A percentile compares a stretch with the other conserved stretches of the same genome.
Evolutionary conservation across 2,329 filamentous ascomycete species (phyloP).

Genomic region (Arthroderma sp.): DNA sequence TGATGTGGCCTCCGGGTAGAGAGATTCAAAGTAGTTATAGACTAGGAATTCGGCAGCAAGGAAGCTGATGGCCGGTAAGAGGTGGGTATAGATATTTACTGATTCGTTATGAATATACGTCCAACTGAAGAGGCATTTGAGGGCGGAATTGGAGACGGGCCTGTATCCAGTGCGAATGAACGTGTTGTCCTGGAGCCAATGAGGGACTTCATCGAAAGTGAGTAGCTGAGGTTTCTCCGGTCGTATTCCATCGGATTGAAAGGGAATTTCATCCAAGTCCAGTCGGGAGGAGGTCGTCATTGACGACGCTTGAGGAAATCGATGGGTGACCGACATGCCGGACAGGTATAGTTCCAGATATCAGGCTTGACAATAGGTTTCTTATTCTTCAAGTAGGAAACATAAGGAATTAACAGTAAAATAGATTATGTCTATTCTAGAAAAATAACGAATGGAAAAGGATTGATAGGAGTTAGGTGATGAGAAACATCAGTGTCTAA

Average conservation of each 20-base stretch:
- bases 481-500: too few species aligned
- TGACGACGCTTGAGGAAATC: not conserved
- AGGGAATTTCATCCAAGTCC: constrained; percentile 1
- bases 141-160: constrained; percentile 47
- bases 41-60: constrained; percentile 15
- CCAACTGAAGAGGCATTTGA: constrained; percentile 44
- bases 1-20: constrained; percentile 5
- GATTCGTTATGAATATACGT: constrained; percentile 54
- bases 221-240: constrained; percentile 18
- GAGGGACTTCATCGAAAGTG: constrained; percentile 38
- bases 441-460: too few species aligned
- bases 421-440: too few species aligned
- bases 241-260: not conserved
- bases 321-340: not conserved
- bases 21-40: constrained; percentile 5
- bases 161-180: constrained; percentile 57
- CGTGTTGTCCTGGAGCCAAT: constrained; percentile 52
- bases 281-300: not conserved
- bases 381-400: too few species aligned
- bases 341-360: not conserved
- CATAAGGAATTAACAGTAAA: too few species aligned
- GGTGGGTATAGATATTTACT: constrained; percentile 60
- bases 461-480: too few species aligned
- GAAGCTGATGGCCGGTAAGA: constrained; percentile 53
- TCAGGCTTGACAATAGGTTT: too few species aligned